Evolutionary conservation across 1,284 basidiomycete genomes (phyloP), one percentile per base, ranked within the genome.

Genomic region (Fomitopsis pinicola): DNA sequence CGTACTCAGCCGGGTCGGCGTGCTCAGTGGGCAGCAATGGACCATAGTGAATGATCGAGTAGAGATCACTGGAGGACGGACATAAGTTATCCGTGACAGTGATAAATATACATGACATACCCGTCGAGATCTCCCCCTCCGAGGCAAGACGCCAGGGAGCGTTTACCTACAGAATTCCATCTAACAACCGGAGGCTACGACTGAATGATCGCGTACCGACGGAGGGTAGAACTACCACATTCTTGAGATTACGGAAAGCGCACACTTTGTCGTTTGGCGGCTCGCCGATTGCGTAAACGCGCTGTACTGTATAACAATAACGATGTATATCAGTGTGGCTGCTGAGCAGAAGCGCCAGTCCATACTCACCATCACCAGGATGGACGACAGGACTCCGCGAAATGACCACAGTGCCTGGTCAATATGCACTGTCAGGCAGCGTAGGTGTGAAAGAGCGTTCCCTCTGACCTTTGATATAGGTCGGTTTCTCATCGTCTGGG

Each of bases 81-180:
- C 42, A 26, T 26, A 9, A 58, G 57, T 59, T 15, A 26, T 30
- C 15, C 14, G 55, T 10, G 15, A 22, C 54, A 45, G 42, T 19
- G 36, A n/a, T 36, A 59, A 10, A 55, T 33, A 55, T 62, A 64
- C 66, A 69, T 12, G 14, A 59, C 75, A 57, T 71, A 89, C 87
- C 88, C 89, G 64, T 92, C 89, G 44, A 92, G 76, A 74, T 92
- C 89, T 0, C 89, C 90, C 42, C 89, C 89, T 19, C 82, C 86
- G 22, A 92, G 76, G 65, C 81, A 84, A 7, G 87, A 88, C 17
- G 90, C 81, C 55, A 91, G 69, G 1, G 89, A 86, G 55, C 87
- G 81, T 1, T 68, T 63, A 3, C 89, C 88, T 91, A 63, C 12
- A 38, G 40, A 19, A 36, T 19, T 42, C 30, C 2, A 5, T 40